Evolutionary conservation across 1,284 basidiomycete genomes (phyloP).

Genomic region (Cutaneotrichosporon cavernicola): DNA sequence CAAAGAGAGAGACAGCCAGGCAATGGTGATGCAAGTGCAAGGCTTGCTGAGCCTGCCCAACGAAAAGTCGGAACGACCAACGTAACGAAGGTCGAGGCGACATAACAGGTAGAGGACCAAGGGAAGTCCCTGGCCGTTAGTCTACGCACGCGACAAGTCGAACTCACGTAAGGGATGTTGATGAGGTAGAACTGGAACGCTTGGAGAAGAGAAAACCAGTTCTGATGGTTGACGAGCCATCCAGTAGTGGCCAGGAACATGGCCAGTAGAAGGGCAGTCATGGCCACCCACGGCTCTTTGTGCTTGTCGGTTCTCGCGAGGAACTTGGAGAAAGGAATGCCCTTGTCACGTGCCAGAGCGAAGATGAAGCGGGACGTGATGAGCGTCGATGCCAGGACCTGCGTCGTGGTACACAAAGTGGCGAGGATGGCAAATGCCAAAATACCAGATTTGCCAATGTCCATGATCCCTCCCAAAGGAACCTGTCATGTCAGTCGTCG

Average conservation of each 20-base stretch:
- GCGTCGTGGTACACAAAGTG: constrained; percentile 37
- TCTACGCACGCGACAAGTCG: neutral
- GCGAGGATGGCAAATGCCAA: constrained; percentile 26
- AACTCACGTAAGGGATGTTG: constrained; percentile 8
- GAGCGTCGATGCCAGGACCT: constrained; percentile 48
- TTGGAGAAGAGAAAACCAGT: neutral
- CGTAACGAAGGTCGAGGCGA: neutral
- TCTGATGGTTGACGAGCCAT: neutral
- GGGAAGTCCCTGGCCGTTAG: neutral
- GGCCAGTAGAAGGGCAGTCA: constrained; percentile 36
- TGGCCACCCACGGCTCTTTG: constrained; percentile 45
- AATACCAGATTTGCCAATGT: neutral
- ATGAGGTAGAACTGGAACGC: neutral
- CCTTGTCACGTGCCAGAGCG: constrained; percentile 49
- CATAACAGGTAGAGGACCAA: constrained; percentile 5
- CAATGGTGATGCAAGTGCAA: neutral
- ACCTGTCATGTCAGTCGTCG: neutral
- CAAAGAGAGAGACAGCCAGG: neutral
- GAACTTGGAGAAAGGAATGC: constrained; percentile 46
- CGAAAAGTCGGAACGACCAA: constrained; percentile 5
- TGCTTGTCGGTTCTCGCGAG: constrained; percentile 40
- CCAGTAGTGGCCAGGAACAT: neutral
- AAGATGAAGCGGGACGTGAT: constrained; percentile 51
- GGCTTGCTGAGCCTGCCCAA: constrained; percentile 5
- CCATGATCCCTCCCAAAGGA: neutral